These are phyloP conservation scores for Dendrobium nobile DNA, from an alignment of 106 monocot genomes.

Conservation along the genomic window DNA sequence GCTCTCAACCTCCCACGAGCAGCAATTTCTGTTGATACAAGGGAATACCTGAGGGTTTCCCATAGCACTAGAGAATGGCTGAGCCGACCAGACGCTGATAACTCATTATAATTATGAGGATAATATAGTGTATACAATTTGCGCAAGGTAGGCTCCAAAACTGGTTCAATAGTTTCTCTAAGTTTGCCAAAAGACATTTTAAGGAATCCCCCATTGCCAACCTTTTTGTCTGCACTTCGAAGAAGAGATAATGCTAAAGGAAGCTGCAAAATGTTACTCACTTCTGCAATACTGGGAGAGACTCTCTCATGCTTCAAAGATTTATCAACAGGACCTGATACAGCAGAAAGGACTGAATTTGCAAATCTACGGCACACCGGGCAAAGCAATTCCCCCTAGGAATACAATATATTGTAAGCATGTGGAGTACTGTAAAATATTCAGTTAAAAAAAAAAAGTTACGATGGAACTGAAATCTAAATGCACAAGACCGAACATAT, in stretches of 20 bases:
- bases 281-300: conserved; percentile 6
- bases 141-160: conserved; percentile 41
- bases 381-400: conserved; percentile 85
- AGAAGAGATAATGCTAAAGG: conserved; percentile 60
- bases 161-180: conserved; percentile 27
- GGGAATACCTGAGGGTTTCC: conserved; percentile 74
- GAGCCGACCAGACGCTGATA: conserved; percentile 34
- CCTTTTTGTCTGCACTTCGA: conserved; percentile 37
- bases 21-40: conserved; percentile 76
- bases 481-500: neutral
- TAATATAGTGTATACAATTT: conserved; percentile 61
- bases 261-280: conserved; percentile 22
- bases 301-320: neutral
- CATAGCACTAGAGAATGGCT: conserved; percentile 60
- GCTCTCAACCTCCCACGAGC: conserved; percentile 43
- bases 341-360: conserved; percentile 71
- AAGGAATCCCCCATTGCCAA: conserved; percentile 32
- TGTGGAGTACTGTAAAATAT: neutral
- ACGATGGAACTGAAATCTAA: conserved; percentile 6
- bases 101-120: conserved; percentile 23
- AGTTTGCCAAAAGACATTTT: conserved; percentile 28
- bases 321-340: conserved; percentile 17
- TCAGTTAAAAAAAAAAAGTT: conserved; percentile 2
- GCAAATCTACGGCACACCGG: conserved; percentile 89
- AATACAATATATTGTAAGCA: conserved; percentile 3